Evolutionary conservation across 768 basidiomycete genomes (phyloP).

Genomic region (Suillus hirtellus): DNA sequence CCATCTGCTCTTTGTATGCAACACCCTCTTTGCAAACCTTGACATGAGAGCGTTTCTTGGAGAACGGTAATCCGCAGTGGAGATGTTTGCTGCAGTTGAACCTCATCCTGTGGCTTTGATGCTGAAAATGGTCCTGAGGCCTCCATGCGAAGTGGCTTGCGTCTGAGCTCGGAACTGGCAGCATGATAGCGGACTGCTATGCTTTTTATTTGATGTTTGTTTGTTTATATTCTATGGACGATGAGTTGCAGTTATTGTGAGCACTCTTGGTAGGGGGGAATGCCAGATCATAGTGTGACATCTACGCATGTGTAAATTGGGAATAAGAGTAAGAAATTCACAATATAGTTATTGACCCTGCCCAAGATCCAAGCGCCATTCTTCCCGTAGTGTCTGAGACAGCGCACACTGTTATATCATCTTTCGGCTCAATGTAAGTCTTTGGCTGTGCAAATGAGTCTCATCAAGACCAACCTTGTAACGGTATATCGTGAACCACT

Average conservation of each 20-base stretch:
- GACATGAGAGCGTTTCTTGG: constrained; percentile 12
- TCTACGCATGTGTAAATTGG: not conserved
- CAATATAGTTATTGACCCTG: constrained; percentile 32
- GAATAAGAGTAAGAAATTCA: constrained; percentile 14
- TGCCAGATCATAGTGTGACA: not conserved
- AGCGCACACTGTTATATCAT: constrained; percentile 48
- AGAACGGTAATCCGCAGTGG: not conserved
- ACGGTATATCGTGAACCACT: constrained; percentile 19
- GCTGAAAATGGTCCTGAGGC: not conserved
- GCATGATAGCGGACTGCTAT: not conserved
- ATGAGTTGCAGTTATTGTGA: not conserved
- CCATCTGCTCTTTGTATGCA: constrained; percentile 22
- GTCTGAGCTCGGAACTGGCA: not conserved
- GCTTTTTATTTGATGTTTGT: not conserved
- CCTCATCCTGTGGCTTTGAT: not conserved
- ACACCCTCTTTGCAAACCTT: constrained; percentile 22
- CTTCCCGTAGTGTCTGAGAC: constrained; percentile 46
- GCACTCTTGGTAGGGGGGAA: not conserved
- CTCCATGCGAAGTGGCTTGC: not conserved
- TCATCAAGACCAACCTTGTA: constrained; percentile 26
- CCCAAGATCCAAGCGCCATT: constrained; percentile 43
- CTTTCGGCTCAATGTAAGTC: constrained; percentile 21
- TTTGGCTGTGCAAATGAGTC: too few species aligned
- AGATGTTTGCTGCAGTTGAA: not conserved
- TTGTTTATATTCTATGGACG: not conserved